These are phyloP conservation scores for Meripilus lineatus DNA, from an alignment of 1,284 basidiomycete genomes.

Conservation along the genomic window DNA sequence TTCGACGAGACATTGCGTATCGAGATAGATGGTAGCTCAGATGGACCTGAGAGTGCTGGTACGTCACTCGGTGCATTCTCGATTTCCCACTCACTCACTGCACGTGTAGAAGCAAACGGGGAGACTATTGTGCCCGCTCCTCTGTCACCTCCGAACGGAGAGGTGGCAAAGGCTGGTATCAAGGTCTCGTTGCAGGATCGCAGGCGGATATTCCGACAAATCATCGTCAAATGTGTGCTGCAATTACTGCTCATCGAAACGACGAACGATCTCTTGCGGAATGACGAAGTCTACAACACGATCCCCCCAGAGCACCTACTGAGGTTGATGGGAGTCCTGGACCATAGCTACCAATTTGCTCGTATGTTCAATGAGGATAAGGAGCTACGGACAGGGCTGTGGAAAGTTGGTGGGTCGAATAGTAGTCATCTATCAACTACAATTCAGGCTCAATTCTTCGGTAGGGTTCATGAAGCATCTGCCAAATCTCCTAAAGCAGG, in stretches of 20 bases:
- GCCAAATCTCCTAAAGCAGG: slow-evolving; percentile 97
- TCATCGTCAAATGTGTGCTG: slow-evolving; percentile 99
- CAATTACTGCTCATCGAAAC: slow-evolving; percentile 97
- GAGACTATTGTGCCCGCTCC: slow-evolving; percentile 77
- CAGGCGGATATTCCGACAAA: slow-evolving; percentile 94
- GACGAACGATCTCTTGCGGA: slow-evolving; percentile 92
- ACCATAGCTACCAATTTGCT: slow-evolving; percentile 97
- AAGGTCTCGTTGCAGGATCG: slow-evolving; percentile 66
- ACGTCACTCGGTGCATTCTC: slow-evolving; percentile 26
- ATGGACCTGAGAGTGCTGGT: slow-evolving; percentile 47
- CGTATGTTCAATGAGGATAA: slow-evolving; percentile 98
- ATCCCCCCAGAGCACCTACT: slow-evolving; percentile 94
- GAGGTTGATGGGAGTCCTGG: slow-evolving; percentile 89
- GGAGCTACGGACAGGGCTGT: slow-evolving; percentile 91
- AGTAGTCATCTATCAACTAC: background rate
- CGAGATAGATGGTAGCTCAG: slow-evolving; percentile 68
- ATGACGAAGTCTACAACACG: slow-evolving; percentile 86
- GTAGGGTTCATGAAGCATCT: slow-evolving; percentile 99
- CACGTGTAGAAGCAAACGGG: slow-evolving; percentile 53
- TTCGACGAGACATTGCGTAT: slow-evolving; percentile 87
- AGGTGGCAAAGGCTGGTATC: slow-evolving; percentile 40
- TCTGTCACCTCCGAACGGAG: slow-evolving; percentile 54
- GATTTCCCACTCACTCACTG: slow-evolving; percentile 1
- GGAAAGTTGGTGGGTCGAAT: slow-evolving; percentile 90
- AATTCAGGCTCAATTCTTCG: background rate